A percentile compares a stretch with the other conserved stretches of the same genome.
phyloP scores from a whole-genome alignment of 2,329 filamentous ascomycete species.

The Clarireedia paspali region DNA sequence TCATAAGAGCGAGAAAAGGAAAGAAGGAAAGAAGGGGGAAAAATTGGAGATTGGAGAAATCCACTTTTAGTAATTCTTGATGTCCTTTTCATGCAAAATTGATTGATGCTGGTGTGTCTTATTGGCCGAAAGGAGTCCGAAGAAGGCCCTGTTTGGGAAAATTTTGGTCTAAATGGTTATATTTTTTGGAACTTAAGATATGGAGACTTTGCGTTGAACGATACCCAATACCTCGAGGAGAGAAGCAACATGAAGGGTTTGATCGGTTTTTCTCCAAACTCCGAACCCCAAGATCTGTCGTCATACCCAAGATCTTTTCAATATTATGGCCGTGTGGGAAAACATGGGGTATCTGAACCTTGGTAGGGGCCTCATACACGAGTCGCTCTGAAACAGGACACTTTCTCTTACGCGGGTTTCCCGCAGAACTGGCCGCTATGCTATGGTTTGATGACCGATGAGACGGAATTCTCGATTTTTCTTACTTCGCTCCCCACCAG shows the following conservation, averaged over 20 bases:
- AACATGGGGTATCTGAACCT: too few relatives aligned
- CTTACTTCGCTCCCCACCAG: not conserved
- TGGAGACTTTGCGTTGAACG: not conserved
- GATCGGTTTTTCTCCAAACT: not conserved
- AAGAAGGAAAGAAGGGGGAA: not conserved
- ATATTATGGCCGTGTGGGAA: too few relatives aligned
- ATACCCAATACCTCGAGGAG: not conserved
- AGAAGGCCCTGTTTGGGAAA: constrained; percentile 6
- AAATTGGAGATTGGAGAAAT: not conserved
- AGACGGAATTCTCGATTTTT: not conserved
- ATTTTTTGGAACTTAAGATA: not conserved
- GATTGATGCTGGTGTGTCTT: not conserved
- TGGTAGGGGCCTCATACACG: not conserved
- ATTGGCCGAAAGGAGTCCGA: constrained; percentile 6
- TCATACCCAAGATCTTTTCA: too few relatives aligned
- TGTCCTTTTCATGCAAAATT: not conserved
- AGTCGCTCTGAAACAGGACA: not conserved
- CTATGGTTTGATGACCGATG: not conserved
- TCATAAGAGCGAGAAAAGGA: not conserved
- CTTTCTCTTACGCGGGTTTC: constrained; percentile 2
- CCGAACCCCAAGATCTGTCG: not conserved
- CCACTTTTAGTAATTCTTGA: not conserved
- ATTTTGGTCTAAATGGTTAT: not conserved
- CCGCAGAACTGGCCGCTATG: not conserved
- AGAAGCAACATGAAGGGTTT: too few relatives aligned